Evolutionary conservation across 192 early-diverging fungal species (phyloP), one percentile per base, ranked within the genome.

Genomic region (Podila minutissima): DNA sequence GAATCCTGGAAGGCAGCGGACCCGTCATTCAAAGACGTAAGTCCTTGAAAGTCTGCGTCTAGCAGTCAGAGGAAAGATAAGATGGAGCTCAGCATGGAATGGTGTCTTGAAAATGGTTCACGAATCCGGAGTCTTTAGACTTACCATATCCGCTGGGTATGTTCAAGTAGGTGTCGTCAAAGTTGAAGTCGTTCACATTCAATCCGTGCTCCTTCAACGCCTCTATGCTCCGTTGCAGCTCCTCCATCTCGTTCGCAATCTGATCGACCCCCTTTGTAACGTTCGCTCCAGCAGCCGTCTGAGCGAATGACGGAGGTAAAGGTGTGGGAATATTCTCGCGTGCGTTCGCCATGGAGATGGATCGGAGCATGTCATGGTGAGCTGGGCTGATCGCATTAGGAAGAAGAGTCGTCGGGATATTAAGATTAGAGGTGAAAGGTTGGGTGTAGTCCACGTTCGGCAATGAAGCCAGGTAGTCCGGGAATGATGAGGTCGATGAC

Each of bases 291-390:
- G 70, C 77, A 2, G 71, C 55, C 22, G 77, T 81, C 13, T 81
- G 71, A 1, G 63, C 50, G 65, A 81, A 81, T 4, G 75, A 72
- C 0, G 46, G 69, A 12, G 75, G 75, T 6, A 79, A 55, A n/a
- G 75, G 70, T 0, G 75, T n/a, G 0, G 59, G 64, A 2, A 20
- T 28, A 3, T 38, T 12, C n/a, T 72, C 70, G 26, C 62, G 69
- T 12, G 75, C 75, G 35, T 72, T 79, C 15, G 75, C 64, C 75
- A 71, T 79, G 7, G 75, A 79, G 38, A 79, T 79, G 2, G 75
- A 79, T 17, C 75, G 26, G 11, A 79, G 70, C 66, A 79, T 67
- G 17, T 79, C 75, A 13, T 79, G 75, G 7, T 79, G 75, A 3
- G 59, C 49, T 19, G 75, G 69, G 38, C 63, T 79, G 31, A 66